Conservation (phyloP, 2,329 filamentous ascomycete genomes). For the Simplicillium aogashimaense region DNA sequence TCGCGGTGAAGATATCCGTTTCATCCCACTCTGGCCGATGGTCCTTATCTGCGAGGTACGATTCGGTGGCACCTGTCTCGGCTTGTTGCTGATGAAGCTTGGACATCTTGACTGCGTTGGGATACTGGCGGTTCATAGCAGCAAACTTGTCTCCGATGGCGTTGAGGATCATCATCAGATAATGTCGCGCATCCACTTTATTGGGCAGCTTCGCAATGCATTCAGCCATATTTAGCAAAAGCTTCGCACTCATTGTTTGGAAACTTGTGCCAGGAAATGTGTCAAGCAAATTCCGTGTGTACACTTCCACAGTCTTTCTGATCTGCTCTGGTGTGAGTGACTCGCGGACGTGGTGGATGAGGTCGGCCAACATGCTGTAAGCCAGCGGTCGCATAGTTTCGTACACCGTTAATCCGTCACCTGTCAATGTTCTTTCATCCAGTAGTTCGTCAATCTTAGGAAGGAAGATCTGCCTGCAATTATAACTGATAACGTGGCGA, state of each 20-base stretch:
- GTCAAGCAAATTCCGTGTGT: constrained; percentile 91
- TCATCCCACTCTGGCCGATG: constrained; percentile 89
- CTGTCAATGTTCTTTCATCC: constrained; percentile 88
- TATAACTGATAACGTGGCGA: constrained; percentile 98
- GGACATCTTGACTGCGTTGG: constrained; percentile 89
- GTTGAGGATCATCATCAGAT: constrained; percentile 93
- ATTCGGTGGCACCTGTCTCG: constrained; percentile 53
- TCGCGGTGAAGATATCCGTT: constrained; percentile 92
- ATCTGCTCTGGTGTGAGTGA: constrained; percentile 86
- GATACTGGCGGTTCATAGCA: constrained; percentile 92
- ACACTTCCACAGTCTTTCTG: constrained; percentile 89
- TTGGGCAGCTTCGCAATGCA: constrained; percentile 91
- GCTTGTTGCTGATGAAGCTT: constrained; percentile 65
- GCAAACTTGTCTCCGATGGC: constrained; percentile 98
- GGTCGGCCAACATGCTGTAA: constrained; percentile 95
- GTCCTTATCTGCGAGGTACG: constrained; percentile 75
- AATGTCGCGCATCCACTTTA: constrained; percentile 89
- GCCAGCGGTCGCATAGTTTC: constrained; percentile 92
- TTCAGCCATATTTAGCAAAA: constrained; percentile 95
- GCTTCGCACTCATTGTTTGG: constrained; percentile 97
- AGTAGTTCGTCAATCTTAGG: constrained; percentile 90
- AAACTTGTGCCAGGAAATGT: constrained; percentile 96
- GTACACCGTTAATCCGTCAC: constrained; percentile 91
- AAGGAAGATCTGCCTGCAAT: constrained; percentile 90
- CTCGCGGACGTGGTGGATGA: constrained; percentile 94